These are phyloP conservation scores for Sanguinoderma infundibulare DNA, from an alignment of 1,284 basidiomycete species.

Conservation along the genomic window DNA sequence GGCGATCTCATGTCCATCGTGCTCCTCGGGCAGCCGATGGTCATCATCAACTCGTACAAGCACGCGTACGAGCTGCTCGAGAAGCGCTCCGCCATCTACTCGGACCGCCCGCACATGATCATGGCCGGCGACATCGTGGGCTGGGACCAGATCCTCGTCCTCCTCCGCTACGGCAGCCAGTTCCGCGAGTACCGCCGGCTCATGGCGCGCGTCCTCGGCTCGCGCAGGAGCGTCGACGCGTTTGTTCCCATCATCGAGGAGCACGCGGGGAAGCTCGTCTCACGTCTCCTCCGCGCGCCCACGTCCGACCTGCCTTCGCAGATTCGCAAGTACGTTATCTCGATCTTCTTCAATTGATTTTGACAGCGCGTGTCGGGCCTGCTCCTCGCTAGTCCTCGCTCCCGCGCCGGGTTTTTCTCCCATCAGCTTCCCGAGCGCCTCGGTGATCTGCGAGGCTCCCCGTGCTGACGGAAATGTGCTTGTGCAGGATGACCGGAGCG, in stretches of 20 bases:
- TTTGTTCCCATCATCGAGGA: slow-evolving; percentile 30
- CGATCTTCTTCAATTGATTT: not conserved
- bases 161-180: slow-evolving; percentile 38
- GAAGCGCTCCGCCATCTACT: slow-evolving; percentile 39
- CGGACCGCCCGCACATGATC: slow-evolving; percentile 38
- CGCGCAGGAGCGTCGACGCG: slow-evolving; percentile 27
- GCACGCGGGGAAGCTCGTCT: slow-evolving; percentile 36
- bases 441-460: too few relatives aligned
- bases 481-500: slow-evolving; percentile 61
- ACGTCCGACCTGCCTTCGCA: slow-evolving; percentile 44
- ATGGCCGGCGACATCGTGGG: slow-evolving; percentile 40
- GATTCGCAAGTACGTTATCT: slow-evolving; percentile 15
- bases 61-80: slow-evolving; percentile 47
- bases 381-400: not conserved
- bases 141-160: slow-evolving; percentile 38
- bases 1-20: slow-evolving; percentile 38
- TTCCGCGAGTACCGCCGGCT: slow-evolving; percentile 41
- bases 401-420: not conserved
- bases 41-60: slow-evolving; percentile 62
- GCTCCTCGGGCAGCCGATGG: slow-evolving; percentile 61
- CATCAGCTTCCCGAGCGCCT: not conserved
- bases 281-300: slow-evolving; percentile 57
- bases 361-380: not conserved
- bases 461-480: too few relatives aligned
- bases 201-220: slow-evolving; percentile 21